Base-by-base conservation (phyloP, 2,329 filamentous ascomycete species). In the Xylaria sp. region DNA sequence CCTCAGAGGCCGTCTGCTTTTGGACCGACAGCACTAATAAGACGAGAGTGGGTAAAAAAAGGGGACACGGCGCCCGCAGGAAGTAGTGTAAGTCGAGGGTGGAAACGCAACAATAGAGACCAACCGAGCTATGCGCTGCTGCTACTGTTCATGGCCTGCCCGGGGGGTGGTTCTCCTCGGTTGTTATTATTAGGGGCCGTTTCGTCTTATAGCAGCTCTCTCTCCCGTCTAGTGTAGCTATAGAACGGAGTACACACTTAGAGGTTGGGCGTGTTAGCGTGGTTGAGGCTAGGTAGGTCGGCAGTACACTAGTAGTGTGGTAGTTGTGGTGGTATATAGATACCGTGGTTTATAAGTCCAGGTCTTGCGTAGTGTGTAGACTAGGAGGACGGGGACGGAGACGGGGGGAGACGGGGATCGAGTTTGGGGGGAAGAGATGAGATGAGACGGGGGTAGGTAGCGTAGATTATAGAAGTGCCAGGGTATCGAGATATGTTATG, bases 41-140 rank as follows among this genome's bases (percentile, higher is more conserved):
- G 68, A 60, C 48, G 66, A 62, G 54, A 25, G 61, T 54, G 62
- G 62, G 36, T 61, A 41, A 43, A 63, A 63, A 65, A 66, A 59
- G 65, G 68, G 58, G 65, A 70, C 65, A 68, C 65, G 66, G 68
- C 68, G 62, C 36, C 68, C 66, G 66, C 65, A 71, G 68, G 51
- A 70, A 52, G 68, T 65, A 64, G 59, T 54, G 60, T 56, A 55
- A 62, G 60, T 65, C 56, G 67, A 9, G 55, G 57, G 67, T 69
- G 67, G 68, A 57, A 64, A 68, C 68, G 56, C 20, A 55, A 33
- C 64, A 52, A 67, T 65, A 56, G 68, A 59, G 64, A 70, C 61
- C 56, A 55, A 48, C 61, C 68, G 54, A 70, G 65, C 65, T 70
- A 68, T 68, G 65, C 65, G 49, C 67, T 58, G 51, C 15, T 12